A percentile compares a stretch with the other conserved stretches of the same genome.
Conservation (phyloP, 1,139 yeast genomes). For the Pichia sp. region DNA sequence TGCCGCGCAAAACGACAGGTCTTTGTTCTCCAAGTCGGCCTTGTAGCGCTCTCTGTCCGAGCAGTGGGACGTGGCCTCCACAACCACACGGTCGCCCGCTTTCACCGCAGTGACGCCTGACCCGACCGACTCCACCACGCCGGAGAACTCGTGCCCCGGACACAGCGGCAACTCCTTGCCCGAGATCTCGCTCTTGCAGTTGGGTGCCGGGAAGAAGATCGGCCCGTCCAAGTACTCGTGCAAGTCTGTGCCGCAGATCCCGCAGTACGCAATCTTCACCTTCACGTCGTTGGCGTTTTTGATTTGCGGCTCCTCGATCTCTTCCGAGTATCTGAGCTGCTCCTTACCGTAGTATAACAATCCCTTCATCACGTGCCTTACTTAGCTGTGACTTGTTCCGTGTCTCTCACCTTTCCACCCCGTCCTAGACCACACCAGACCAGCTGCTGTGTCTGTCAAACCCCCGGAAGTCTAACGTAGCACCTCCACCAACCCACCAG, state of each 20-base stretch:
- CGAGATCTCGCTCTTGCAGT: constrained; percentile 30
- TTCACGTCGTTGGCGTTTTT: constrained; percentile 46
- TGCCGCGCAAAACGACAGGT: constrained; percentile 38
- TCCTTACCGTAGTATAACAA: constrained; percentile 49
- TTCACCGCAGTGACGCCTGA: constrained; percentile 42
- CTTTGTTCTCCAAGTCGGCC: constrained; percentile 23
- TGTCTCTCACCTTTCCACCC: too few relatives aligned
- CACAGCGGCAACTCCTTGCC: constrained; percentile 31
- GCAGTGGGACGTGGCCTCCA: constrained; percentile 42
- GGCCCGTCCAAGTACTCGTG: constrained; percentile 54
- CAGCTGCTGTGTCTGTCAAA: too few relatives aligned
- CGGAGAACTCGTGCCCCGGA: constrained; percentile 55
- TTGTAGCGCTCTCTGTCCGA: constrained; percentile 37
- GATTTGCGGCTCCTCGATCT: constrained; percentile 44
- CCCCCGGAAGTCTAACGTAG: too few relatives aligned
- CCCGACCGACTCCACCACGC: constrained; percentile 48
- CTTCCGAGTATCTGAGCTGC: constrained; percentile 43
- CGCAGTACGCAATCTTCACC: constrained; percentile 49
- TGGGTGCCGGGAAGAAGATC: constrained; percentile 43
- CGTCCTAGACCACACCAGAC: too few relatives aligned
- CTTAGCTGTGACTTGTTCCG: too few relatives aligned
- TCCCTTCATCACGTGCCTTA: constrained; percentile 62
- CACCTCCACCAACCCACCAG: too few relatives aligned
- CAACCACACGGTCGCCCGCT: constrained; percentile 47
- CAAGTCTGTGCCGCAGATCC: constrained; percentile 58